Base-by-base conservation (phyloP, 1,284 basidiomycete genomes). In the Anthracocystis walkeri region DNA sequence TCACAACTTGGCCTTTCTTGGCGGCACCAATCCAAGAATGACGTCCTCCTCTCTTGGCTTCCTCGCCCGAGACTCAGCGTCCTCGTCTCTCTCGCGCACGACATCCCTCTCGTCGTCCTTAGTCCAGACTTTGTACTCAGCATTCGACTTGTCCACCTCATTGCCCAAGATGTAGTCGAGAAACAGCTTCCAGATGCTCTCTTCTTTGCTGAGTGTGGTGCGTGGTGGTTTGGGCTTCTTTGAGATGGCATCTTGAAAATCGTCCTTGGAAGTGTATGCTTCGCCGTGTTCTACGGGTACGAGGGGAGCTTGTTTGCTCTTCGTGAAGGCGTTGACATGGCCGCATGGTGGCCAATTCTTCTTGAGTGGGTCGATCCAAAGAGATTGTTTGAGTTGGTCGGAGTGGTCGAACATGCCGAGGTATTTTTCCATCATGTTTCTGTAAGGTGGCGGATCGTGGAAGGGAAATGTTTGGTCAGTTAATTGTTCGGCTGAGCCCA, bases 341-440 rank as follows among this genome's bases (percentile, higher is more conserved):
- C 77, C 79, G 41, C 75, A 78, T 4, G 27, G 52, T 2, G 77
- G 77, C 77, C 77, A 81, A 8, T 63, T 58, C 11, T 68, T 64
- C 51, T 63, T 67, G 45, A 55, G 8, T 1, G 79, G 79, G 35
- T 81, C 70, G 65, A 81, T 70, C 77, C 75, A 81, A n/a, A 81
- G 65, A 11, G 63, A 69, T 35, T 70, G 70, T 23, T 78, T 75
- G 49, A 78, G 69, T 12, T 63, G 45, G 21, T 70, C 70, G 10
- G 65, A 55, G 61, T 73, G 71, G 52, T 75, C 66, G 40, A 81
- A 66, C 69, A 81, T 66, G 11, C 49, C 58, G 18, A 75, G 44
- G 40, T 81, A 77, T 51, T 77, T 71, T 49, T 73, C 42, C 79
- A 79, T 79, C 79, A 81, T 81, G 41, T 60, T 67, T 50, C 76